Evolutionary conservation across 2,329 filamentous ascomycete species (phyloP), one percentile per base, ranked within the genome.

Genomic region (Blumeria graminis): DNA sequence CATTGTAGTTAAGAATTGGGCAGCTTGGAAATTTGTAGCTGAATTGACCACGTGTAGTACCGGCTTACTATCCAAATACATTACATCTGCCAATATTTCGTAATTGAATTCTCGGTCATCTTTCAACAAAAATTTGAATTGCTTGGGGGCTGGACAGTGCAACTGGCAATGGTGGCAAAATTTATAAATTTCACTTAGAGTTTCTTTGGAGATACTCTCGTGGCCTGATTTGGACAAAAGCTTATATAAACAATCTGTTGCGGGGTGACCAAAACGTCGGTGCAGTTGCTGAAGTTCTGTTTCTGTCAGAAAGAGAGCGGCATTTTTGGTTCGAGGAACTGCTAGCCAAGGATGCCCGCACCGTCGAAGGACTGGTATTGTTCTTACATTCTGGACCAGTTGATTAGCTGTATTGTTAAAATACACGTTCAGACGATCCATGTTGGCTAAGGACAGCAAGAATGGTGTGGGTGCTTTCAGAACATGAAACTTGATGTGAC

Each of bases 1-100:
- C 5, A 46, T 13, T 16, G 11, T 46, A 41, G 39, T 6, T 18
- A 58, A 43, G 16, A 3, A 58, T 56, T 45, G 56, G 14, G 6
- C 56, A 6, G 38, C 46, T 52, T 56, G 53, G n/a, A 34, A 58
- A 11, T 18, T 9, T 13, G 22, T 58, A 7, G 11, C 1, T 51
- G 51, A 43, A 45, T 58, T 32, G 2, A 58, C 38, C 28, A 56
- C 28, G 33, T 58, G 28, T 41, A 58, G n/a, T 4, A 58, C 18
- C 7, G 43, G 46, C 18, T 58, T 51, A 22, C 18, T 28, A 11
- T 52, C 38, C 14, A 58, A 41, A 52, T 56, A 56, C 32, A 56
- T 45, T 28, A 58, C 52, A 41, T 58, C 43, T 4, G 56, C 35
- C 22, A 58, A 33, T 11, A 58, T 22, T 46, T 14, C n/a, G 41